Base-by-base conservation (phyloP, 2,329 filamentous ascomycete species). In the Sporothrix curviconia region DNA sequence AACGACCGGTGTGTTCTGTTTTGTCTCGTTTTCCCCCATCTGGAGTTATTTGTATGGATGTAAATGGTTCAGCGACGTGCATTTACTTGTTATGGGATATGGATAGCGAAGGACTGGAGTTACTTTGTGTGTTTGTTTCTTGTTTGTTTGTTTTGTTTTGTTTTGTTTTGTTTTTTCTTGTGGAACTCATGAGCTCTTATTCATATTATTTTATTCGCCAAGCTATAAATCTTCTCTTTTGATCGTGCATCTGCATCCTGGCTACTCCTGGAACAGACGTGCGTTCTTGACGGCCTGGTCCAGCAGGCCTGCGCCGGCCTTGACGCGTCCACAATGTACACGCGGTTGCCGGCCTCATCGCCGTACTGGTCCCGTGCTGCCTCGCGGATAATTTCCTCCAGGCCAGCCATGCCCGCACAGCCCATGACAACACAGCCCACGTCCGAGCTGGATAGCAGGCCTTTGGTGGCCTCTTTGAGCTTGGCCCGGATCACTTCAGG, bases 381-480 rank as follows among this genome's bases (percentile, higher is more conserved):
- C 43, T 81, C 78, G 34, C 86, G 79, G 39, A 96, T 90, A 59
- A 86, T 86, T 40, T 83, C 77, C 64, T 94, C 87, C 72, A 96
- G 79, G 0, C 91, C 92, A 1, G 86, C 85, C 92, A 96, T 96
- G 0, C 91, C 92, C 3, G 89, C 92, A 69, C 92, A 96, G 0
- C 92, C 92, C 75, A 96, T 80, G 66, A 90, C 87, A 7, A 96
- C 82, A 24, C 85, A 87, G 4, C 77, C 75, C 0, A 92, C 80
- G 3, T 76, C 74, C 0, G 78, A 74, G 12, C 75, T 76, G 7
- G 67, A 69, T 28, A 95, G 71, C 25, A 96, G 72, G 52, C 78
- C 75, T 68, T 78, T 81, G 0, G 89, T 88, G 0, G 91, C 90
- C 15, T 82, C 78, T 63, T 78, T 84, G 67, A 96, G 82, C 65